Evolutionary conservation across 352 stramenopile species (phyloP), one percentile per base, ranked within the genome.

Genomic region (Globisporangium paddicum): DNA sequence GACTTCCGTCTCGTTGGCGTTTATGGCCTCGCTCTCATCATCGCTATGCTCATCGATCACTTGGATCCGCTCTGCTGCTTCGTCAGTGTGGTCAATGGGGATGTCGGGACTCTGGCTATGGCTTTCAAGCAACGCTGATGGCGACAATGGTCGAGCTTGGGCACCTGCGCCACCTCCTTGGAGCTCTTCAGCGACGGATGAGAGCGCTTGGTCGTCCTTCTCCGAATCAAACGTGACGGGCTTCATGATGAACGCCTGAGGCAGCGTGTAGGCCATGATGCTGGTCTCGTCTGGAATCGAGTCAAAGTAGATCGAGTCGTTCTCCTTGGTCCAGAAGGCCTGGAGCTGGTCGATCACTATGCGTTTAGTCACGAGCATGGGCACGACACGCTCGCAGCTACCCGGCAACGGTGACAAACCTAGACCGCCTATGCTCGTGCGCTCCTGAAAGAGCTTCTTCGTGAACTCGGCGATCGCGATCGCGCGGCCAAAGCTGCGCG

Each of bases 171-270:
- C 38, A n/a, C 38, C 38, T 18, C n/a, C 38, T 41, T 41, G 35
- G 35, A 14, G 3, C 28, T 7, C 21, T 32, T 34, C 16, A 34
- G 16, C 11, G 30, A 48, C 13, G 44, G 25, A 35, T 5, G 25
- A 51, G 14, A 37, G 23, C 1, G 8, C 14, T 25, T 51, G 23
- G 5, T 18, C n/a, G 5, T 50, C 42, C 3, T 46, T 34, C 9
- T 30, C 21, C 23, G 51, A 25, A n/a, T 66, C 40, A 41, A 68
- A 67, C 9, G n/a, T 9, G 16, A 57, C 40, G 0, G 60, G 51
- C 25, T 69, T 77, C 65, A 75, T 79, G 49, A 82, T 67, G 13
- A 67, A 63, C 8, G 64, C 69, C 21, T 69, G 59, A 3, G 64
- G 46, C 7, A 76, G 26, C 2, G 64, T 40, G 0, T 47, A 42